These are phyloP conservation scores for Neoarthrinium moseri DNA, from an alignment of 2,329 filamentous ascomycete species.

Conservation along the genomic window DNA sequence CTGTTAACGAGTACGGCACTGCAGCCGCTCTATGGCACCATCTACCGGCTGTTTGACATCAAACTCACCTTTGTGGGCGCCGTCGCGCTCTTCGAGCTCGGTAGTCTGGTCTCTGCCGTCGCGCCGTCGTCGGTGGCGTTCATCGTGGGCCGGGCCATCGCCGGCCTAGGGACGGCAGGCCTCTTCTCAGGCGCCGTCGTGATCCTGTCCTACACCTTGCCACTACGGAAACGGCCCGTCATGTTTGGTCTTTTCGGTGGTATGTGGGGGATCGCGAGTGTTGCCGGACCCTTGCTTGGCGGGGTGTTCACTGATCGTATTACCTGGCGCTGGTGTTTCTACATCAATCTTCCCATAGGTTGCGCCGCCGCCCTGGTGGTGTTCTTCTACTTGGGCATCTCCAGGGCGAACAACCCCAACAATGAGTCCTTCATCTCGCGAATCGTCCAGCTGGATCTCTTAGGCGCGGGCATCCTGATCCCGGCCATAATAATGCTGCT, in stretches of 20 bases:
- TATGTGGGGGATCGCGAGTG: conserved; percentile 15
- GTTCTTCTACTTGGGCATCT: conserved; percentile 43
- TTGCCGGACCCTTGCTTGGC: conserved; percentile 15
- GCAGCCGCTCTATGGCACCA: conserved; percentile 31
- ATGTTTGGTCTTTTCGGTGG: conserved; percentile 12
- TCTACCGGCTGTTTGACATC: conserved; percentile 32
- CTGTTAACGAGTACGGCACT: conserved; percentile 31
- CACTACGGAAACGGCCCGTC: conserved; percentile 15
- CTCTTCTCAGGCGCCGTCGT: conserved; percentile 26
- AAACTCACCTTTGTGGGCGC: conserved; percentile 33
- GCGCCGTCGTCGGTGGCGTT: conserved; percentile 22
- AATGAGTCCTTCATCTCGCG: conserved; percentile 32
- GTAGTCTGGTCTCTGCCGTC: conserved; percentile 15
- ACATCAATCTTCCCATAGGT: conserved; percentile 39
- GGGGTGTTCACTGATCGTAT: conserved; percentile 15
- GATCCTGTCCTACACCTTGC: conserved; percentile 18
- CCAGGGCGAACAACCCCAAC: conserved; percentile 29
- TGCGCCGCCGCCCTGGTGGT: conserved; percentile 47
- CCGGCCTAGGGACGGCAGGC: conserved; percentile 27
- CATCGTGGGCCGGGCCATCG: conserved; percentile 26
- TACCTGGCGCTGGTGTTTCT: conserved; percentile 21
- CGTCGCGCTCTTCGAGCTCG: conserved; percentile 29
- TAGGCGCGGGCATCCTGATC: conserved; percentile 49
- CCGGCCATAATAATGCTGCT: conserved; percentile 52
- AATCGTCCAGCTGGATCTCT: conserved; percentile 46